Conservation (phyloP, 140 eudicot species). For the Ambrosia hybrid region DNA sequence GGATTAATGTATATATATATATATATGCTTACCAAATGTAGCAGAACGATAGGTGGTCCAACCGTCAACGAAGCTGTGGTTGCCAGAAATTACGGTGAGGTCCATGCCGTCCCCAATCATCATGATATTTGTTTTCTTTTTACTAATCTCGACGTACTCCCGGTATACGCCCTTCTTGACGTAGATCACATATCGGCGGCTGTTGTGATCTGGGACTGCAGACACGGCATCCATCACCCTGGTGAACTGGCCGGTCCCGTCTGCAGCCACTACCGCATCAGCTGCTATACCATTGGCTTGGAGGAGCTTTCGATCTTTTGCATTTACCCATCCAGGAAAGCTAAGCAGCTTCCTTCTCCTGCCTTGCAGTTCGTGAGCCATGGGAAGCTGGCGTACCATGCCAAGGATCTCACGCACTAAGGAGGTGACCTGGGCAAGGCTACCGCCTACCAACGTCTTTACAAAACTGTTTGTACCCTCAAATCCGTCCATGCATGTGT, state of each 20-base stretch:
- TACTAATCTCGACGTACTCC: constrained; percentile 76
- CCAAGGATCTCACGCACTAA: constrained; percentile 43
- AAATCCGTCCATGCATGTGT: constrained; percentile 85
- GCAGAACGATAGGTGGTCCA: constrained; percentile 91
- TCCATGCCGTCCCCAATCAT: constrained; percentile 88
- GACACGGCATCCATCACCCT: constrained; percentile 55
- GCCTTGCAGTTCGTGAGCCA: background rate
- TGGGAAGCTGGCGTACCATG: constrained; percentile 34
- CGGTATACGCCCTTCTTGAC: constrained; percentile 76
- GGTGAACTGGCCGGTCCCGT: constrained; percentile 74
- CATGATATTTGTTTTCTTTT: constrained; percentile 79
- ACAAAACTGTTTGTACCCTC: constrained; percentile 65
- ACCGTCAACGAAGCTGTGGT: constrained; percentile 60
- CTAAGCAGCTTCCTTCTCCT: constrained; percentile 31
- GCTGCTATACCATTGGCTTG: constrained; percentile 39
- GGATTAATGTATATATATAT: too few species aligned
- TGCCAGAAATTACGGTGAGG: constrained; percentile 67
- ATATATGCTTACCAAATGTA: constrained; percentile 50
- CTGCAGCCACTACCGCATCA: constrained; percentile 69
- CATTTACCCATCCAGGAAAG: constrained; percentile 58
- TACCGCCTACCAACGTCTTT: constrained; percentile 44
- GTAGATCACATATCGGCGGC: constrained; percentile 59
- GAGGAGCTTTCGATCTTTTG: constrained; percentile 51
- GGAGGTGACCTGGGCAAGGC: constrained; percentile 55
- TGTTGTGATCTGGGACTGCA: constrained; percentile 52